Evolutionary conservation across 1,284 basidiomycete species (phyloP), one percentile per base, ranked within the genome.

Genomic region (Cryptococcus sp.): DNA sequence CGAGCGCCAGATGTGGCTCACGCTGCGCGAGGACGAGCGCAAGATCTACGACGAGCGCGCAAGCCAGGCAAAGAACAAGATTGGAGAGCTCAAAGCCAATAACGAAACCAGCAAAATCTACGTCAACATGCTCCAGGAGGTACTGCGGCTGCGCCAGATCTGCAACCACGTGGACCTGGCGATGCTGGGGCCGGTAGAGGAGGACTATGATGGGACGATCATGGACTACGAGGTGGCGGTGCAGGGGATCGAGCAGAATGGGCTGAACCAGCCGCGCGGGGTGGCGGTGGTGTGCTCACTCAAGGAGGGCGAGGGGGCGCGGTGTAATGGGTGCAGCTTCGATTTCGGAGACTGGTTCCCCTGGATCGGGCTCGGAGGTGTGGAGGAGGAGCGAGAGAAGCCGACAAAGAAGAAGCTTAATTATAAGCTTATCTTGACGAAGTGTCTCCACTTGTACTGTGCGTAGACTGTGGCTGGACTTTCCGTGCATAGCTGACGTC

Each of bases 141-240:
- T 97, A 55, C 80, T 97, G 52, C 88, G 91, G 9, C 82, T 99
- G 39, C 88, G 96, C 40, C 93, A 98, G 80, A 97, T 97, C 50
- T 98, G 96, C 79, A 91, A 97, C 72, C 94, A 98, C 77, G 89
- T 86, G 65, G 91, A 94, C 66, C 83, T 99, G 37, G 90, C 97
- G 1, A 82, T 88, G 71, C 62, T 72, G 35, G 71, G 76, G 56
- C 61, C 67, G 21, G 62, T 75, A 35, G 71, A 79, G 61, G 73
- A 76, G 40, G 71, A 77, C 61, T 72, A 76, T 47, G 78, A 77
- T 51, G 85, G 86, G 61, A 91, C 91, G 63, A 83, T 82, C 54
- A 77, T 82, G 45, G 80, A 80, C 38, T 91, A 89, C 65, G 87
- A 91, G 62, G 87, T 91, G 53, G 82, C 90, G 39, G 80, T 86